Evolutionary conservation across 306 rosid genomes (phyloP).

Genomic region (Gastrolobium bilobum): DNA sequence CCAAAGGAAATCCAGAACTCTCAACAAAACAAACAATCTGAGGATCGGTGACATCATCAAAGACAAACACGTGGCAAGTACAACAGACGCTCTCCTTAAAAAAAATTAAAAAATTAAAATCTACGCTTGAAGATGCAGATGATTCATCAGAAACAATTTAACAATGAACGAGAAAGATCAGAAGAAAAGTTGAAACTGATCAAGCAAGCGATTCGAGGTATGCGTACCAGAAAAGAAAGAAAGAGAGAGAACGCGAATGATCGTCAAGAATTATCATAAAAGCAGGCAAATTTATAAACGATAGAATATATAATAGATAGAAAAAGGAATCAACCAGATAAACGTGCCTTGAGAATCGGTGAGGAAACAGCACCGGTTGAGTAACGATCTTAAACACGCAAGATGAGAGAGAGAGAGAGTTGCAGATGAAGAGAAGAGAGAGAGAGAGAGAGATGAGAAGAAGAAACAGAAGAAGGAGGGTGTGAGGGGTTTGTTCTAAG

Average conservation of each 20-base stretch:
- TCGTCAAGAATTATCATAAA: conserved; percentile 32
- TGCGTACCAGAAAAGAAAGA: conserved; percentile 8
- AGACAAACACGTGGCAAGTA: neutral
- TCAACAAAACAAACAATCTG: conserved; percentile 29
- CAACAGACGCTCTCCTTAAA: neutral
- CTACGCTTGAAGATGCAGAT: conserved; percentile 38
- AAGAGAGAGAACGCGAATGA: conserved; percentile 33
- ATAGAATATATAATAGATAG: neutral
- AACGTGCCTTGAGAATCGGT: conserved; percentile 53
- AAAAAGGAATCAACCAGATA: conserved; percentile 31
- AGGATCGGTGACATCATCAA: conserved; percentile 13
- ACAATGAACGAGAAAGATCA: conserved; percentile 38
- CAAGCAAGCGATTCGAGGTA: conserved; percentile 39
- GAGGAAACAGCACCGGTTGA: conserved; percentile 46
- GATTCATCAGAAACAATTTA: conserved; percentile 48
- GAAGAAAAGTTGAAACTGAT: conserved; percentile 33
- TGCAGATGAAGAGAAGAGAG: conserved; percentile 18
- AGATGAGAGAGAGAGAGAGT: conserved; percentile 32
- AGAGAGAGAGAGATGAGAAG: conserved; percentile 28
- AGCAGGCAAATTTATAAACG: neutral
- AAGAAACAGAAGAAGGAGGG: conserved; percentile 11
- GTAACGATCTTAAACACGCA: conserved; percentile 48
- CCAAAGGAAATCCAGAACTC: conserved; percentile 31
- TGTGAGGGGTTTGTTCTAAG: conserved; percentile 34
- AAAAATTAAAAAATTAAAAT: neutral